These are phyloP conservation scores for Priceomyces carsonii DNA, from an alignment of 805 yeast genomes.

Conservation along the genomic window DNA sequence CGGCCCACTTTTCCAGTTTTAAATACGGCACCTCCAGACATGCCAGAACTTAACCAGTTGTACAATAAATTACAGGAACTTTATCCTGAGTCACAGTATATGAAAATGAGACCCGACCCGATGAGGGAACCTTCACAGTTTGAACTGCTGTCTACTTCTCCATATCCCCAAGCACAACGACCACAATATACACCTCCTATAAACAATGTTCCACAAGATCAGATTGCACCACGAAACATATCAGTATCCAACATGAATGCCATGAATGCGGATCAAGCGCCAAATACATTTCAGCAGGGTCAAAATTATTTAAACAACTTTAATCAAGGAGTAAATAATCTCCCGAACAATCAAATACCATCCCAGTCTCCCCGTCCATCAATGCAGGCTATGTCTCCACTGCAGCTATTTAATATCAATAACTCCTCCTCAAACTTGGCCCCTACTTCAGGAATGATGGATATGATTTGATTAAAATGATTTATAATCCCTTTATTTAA, in stretches of 20 bases:
- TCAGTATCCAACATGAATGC: not conserved
- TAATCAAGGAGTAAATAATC: slow-evolving; percentile 1
- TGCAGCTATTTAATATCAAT: slow-evolving; percentile 28
- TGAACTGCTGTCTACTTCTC: slow-evolving; percentile 9
- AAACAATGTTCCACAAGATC: slow-evolving; percentile 1
- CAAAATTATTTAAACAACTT: slow-evolving; percentile 6
- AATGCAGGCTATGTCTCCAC: slow-evolving; percentile 34
- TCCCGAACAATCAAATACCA: slow-evolving; percentile 5
- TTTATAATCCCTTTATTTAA: slow-evolving; percentile 6
- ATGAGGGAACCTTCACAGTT: slow-evolving; percentile 32
- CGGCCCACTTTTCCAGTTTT: slow-evolving; percentile 47
- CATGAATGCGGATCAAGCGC: slow-evolving; percentile 3
- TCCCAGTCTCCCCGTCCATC: slow-evolving; percentile 12
- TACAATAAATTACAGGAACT: slow-evolving; percentile 49
- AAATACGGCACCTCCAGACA: slow-evolving; percentile 54
- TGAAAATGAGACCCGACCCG: slow-evolving; percentile 41
- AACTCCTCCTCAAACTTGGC: slow-evolving; percentile 7
- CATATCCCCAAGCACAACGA: slow-evolving; percentile 2
- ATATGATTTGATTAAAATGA: slow-evolving; percentile 23
- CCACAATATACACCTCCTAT: slow-evolving; percentile 1
- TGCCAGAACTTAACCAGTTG: slow-evolving; percentile 51
- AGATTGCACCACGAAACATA: slow-evolving; percentile 1
- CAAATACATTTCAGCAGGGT: slow-evolving; percentile 8
- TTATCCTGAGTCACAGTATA: slow-evolving; percentile 53
- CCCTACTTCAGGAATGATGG: slow-evolving; percentile 20